Evolutionary conservation across 768 basidiomycete genomes (phyloP), one percentile per base, ranked within the genome.

Genomic region (Lactifluus pinguis): DNA sequence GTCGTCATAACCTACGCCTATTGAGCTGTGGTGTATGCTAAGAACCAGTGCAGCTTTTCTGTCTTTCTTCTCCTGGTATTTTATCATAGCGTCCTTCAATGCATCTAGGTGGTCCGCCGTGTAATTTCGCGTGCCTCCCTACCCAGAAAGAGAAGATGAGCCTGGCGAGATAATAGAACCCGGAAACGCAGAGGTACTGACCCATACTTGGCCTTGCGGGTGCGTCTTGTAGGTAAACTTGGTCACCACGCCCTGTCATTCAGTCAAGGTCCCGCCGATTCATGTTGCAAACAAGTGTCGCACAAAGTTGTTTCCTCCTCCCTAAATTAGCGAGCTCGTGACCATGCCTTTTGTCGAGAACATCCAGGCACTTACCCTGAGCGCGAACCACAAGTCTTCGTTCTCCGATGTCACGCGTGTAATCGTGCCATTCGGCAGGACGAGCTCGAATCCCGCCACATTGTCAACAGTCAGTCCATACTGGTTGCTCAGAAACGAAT

Each of bases 381-480:
- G 32, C 17, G 44, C 63, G 41, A 64, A 64, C 63, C 56, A 62
- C 11, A 62, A 51, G 50, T 62, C 61, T 1, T 19, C 13, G 6
- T 62, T 45, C 2, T 57, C 25, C 11, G 55, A 14, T 6, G 63
- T 64, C 15, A 60, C 55, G 6, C 44, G 30, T 14, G 21, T 49
- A 13, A 59, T 51, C 1, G 55, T 56, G 4, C 75, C 75, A 45
- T 67, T 66, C 8, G 73, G 72, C 1, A 70, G 53, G 15, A 73
- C 71, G 15, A 74, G 59, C 53, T 71, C 54, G 14, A 65, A 68
- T 32, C 50, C 65, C 14, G 51, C 60, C 32, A 76, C 52, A 53
- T 73, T 75, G 63, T 76, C 75, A 39, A 74, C 63, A 2, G 68
- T 68, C 10, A 75, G 57, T 9, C 74, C 38, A 13, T 38, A 11